A percentile compares a stretch with the other conserved stretches of the same genome.
Evolutionary conservation across 2,329 filamentous ascomycete genomes (phyloP).

Genomic region (Colletotrichum sp.): DNA sequence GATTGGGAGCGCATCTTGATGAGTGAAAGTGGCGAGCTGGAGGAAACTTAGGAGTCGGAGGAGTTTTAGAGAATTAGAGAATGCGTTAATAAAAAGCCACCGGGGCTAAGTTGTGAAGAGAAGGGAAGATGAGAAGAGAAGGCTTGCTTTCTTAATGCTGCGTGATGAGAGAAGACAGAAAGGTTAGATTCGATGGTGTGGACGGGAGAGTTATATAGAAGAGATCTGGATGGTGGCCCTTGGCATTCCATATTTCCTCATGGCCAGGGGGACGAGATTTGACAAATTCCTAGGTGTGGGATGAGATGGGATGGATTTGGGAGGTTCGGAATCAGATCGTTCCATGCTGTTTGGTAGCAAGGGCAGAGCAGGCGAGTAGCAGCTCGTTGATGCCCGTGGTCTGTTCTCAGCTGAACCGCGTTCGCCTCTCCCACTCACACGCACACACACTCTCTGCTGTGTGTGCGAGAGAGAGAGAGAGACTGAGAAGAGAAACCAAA

Average conservation of each 20-base stretch:
- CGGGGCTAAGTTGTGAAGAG: constrained; percentile 6
- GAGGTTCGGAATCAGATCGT: constrained; percentile 16
- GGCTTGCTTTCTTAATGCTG: constrained; percentile 20
- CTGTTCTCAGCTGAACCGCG: constrained; percentile 17
- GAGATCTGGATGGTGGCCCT: constrained; percentile 2
- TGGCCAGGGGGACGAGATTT: constrained; percentile 10
- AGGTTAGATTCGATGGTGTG: constrained; percentile 2
- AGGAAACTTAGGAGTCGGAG: constrained; percentile 1
- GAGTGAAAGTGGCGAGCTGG: constrained; percentile 9
- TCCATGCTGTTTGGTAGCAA: constrained; percentile 2
- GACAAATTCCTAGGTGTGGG: constrained; percentile 11
- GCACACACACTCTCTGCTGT: neutral
- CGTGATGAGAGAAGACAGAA: neutral
- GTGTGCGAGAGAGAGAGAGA: neutral
- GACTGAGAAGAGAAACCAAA: neutral
- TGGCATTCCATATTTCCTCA: constrained; percentile 17
- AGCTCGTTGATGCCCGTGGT: neutral
- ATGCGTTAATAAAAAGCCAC: constrained; percentile 7
- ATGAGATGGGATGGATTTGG: constrained; percentile 7
- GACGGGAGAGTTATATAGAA: constrained; percentile 19
- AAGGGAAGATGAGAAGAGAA: constrained; percentile 7
- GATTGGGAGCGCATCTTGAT: constrained; percentile 24
- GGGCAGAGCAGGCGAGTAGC: neutral
- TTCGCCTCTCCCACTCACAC: neutral
- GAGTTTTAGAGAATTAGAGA: neutral